Evolutionary conservation across 768 basidiomycete species (phyloP), one percentile per base, ranked within the genome.

Genomic region (Leccinum olivaceopallidum): DNA sequence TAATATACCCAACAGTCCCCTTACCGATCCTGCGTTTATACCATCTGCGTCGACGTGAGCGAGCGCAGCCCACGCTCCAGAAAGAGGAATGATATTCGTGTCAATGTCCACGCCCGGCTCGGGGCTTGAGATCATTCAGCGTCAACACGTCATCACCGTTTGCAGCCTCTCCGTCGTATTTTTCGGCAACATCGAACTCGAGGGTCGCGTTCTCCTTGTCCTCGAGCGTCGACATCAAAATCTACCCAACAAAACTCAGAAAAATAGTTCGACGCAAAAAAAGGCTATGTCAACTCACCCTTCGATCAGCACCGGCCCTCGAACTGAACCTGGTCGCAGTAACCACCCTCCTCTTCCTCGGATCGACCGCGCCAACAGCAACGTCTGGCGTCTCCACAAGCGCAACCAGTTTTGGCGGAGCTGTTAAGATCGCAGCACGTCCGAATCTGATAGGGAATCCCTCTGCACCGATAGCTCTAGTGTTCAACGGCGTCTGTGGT

Each of bases 301-400:
- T 81, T 53, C 93, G 79, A 76, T 92, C 87, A 24, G 94, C 92
- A 3, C 93, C 94, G 6, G 82, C 77, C 58, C 94, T 79, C 24
- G 90, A 87, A 70, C 92, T 94, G 70, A 95, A 95, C 61, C 94
- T 78, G 18, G 93, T 96, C 8, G 91, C 90, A 57, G 92, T 94
- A 16, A 93, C 88, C 1, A 95, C 90, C 53, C 94, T 78, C 65
- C 89, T 80, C 80, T 94, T 92, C 72, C 81, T 79, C 18, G 91
- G 85, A 72, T 95, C 94, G 9, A 94, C 90, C 24, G 93, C 90
- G 9, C 94, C 94, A 37, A 93, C 85, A n/a, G 87, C 92, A 9
- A 94, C 87, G 70, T 94, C 94, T 0, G 92, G 91, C 10, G 91
- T 94, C 72, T 90, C 90, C 18, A 94, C 88, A 32, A 94, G 77